phyloP scores from a whole-genome alignment of 768 basidiomycete genomes.

The Russula virescens region DNA sequence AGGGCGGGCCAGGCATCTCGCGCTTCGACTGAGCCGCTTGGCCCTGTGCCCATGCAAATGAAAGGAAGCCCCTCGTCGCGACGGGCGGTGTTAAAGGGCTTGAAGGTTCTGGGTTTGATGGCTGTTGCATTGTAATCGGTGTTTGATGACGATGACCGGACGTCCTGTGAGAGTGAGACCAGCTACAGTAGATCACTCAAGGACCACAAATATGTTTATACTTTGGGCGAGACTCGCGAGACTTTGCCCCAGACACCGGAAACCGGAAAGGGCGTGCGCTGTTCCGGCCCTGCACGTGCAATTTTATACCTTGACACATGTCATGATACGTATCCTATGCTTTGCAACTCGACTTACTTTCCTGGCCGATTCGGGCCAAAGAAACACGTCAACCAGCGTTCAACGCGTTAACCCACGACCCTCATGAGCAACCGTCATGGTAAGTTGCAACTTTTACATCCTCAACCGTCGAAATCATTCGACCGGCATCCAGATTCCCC shows the following conservation, averaged over 20 bases:
- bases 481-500: neutral
- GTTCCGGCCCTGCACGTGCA: slow-evolving; percentile 4
- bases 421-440: slow-evolving; percentile 11
- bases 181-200: neutral
- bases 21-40: slow-evolving; percentile 11
- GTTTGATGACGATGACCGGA: neutral
- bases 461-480: neutral
- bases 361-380: neutral
- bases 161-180: neutral
- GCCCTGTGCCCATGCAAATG: slow-evolving; percentile 18
- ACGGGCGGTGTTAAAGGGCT: slow-evolving; percentile 20
- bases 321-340: too few species aligned
- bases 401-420: neutral
- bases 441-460: neutral
- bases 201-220: neutral
- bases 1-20: neutral
- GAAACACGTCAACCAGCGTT: neutral
- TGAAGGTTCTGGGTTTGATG: neutral
- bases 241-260: neutral
- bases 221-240: neutral
- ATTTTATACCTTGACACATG: neutral
- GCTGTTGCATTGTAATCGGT: slow-evolving; percentile 4
- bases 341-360: too few species aligned
- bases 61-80: slow-evolving; percentile 10
- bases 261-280: neutral